Conservation (phyloP, 345 rosid species). For the Aquilaria sinensis region DNA sequence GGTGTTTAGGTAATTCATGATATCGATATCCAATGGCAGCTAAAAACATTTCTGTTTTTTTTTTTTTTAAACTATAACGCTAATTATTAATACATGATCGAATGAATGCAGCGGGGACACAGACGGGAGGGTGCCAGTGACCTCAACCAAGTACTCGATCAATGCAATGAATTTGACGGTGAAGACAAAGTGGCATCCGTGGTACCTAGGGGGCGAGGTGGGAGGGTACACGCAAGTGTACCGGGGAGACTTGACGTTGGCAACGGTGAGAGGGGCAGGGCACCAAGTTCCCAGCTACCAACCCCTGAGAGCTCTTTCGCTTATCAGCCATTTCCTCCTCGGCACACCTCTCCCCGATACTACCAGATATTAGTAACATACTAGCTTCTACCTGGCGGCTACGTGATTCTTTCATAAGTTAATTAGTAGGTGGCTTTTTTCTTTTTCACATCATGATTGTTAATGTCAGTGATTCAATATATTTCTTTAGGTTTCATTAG, state of each 20-base stretch:
- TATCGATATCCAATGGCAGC: background rate
- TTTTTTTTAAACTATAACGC: background rate
- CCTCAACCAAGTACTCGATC: slow-evolving; percentile 71
- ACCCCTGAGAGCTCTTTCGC: slow-evolving; percentile 69
- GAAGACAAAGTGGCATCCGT: slow-evolving; percentile 73
- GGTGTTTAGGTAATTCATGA: slow-evolving; percentile 48
- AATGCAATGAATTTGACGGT: slow-evolving; percentile 44
- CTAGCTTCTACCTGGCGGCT: background rate
- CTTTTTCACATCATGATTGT: no score
- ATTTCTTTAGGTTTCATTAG: no score
- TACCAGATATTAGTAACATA: slow-evolving; percentile 14
- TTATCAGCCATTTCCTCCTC: slow-evolving; percentile 53
- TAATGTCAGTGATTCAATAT: no score
- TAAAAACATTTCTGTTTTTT: background rate
- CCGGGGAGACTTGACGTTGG: slow-evolving; percentile 60
- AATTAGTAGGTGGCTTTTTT: no score
- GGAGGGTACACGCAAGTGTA: slow-evolving; percentile 82
- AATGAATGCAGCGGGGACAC: slow-evolving; percentile 62
- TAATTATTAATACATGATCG: background rate
- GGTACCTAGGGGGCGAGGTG: slow-evolving; percentile 65
- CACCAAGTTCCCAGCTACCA: slow-evolving; percentile 89
- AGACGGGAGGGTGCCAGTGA: slow-evolving; percentile 82
- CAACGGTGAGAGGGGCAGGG: slow-evolving; percentile 86
- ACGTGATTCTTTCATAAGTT: no score
- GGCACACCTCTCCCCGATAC: slow-evolving; percentile 67